These are phyloP conservation scores for Coniochaeta sp. DNA, from an alignment of 2,329 filamentous ascomycete species.

Conservation along the genomic window DNA sequence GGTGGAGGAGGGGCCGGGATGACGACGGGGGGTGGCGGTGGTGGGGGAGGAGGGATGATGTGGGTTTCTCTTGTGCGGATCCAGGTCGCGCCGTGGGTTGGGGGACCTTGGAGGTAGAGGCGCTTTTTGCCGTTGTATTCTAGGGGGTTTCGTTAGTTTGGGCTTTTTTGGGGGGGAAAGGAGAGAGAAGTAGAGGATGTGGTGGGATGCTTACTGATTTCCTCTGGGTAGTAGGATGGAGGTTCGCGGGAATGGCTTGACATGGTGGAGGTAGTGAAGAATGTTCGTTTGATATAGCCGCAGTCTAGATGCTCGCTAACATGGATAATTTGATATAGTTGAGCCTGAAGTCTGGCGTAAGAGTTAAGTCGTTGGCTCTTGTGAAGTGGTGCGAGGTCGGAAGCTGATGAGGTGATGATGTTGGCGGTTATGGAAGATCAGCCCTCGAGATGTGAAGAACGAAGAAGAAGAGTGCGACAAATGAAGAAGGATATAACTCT, in stretches of 20 bases:
- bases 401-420: not conserved
- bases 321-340: not conserved
- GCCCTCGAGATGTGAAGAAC: not conserved
- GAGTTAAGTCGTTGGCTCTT: not conserved
- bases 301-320: not conserved
- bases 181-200: not conserved
- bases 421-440: not conserved
- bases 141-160: not conserved
- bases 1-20: constrained; percentile 14
- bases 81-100: constrained; percentile 22
- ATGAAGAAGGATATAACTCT: not conserved
- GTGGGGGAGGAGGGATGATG: constrained; percentile 23
- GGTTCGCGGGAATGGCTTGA: not conserved
- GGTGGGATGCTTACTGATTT: not conserved
- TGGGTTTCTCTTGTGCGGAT: constrained; percentile 28
- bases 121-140: constrained; percentile 24
- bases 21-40: constrained; percentile 14
- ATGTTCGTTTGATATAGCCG: not conserved
- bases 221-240: not conserved
- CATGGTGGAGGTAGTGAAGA: not conserved
- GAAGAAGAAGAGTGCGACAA: not conserved
- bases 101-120: constrained; percentile 31
- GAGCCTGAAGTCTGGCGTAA: not conserved
- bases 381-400: not conserved
- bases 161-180: not conserved